Base-by-base conservation (phyloP, 805 yeast species). In the Suhomyces pyralidae region DNA sequence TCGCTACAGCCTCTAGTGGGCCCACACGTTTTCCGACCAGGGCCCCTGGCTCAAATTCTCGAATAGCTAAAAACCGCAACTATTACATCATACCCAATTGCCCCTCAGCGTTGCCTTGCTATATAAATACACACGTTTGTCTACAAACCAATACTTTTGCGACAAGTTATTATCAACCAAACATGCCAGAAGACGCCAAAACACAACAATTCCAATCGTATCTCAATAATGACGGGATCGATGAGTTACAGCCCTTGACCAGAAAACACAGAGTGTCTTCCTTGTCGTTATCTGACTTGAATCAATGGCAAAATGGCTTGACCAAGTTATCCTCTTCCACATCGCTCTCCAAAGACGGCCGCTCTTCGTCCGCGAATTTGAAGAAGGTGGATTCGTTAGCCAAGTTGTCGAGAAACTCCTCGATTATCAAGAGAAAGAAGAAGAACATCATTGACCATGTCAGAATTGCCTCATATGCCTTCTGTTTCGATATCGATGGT, bases 401-500 rank as follows among this genome's bases (percentile, higher is more conserved):
- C 47, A 76, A 77, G 55, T 69, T 78, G 53, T 70, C 77, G 34
- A 64, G 82, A 60, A 76, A 79, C 62, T 69, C 80, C 14, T 72
- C 79, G 14, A 68, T 77, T 46, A 72, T 77, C 55, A 66, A 67
- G 62, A 74, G 80, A 54, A 77, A 70, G 68, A 80, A 77, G 72
- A 81, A 77, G 61, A 57, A 68, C 3, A 78, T 82, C 15, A 78
- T 87, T 58, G 88, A 85, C 63, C 93, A 87, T 65, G 81, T 74
- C 40, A 76, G 93, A 64, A 84, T 87, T 40, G 91, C 92, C 1
- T 83, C 88, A 2, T 87, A 87, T 64, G 96, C 96, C 2, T 90
- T 90, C 74, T 94, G 96, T 40, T 90, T 91, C 67, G 97, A 91
- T 71, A 90, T 90, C 51, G 97, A 90, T 66, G 97, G 97, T 44